phyloP scores from a whole-genome alignment of 768 basidiomycete genomes.

The Mycena amicta region DNA sequence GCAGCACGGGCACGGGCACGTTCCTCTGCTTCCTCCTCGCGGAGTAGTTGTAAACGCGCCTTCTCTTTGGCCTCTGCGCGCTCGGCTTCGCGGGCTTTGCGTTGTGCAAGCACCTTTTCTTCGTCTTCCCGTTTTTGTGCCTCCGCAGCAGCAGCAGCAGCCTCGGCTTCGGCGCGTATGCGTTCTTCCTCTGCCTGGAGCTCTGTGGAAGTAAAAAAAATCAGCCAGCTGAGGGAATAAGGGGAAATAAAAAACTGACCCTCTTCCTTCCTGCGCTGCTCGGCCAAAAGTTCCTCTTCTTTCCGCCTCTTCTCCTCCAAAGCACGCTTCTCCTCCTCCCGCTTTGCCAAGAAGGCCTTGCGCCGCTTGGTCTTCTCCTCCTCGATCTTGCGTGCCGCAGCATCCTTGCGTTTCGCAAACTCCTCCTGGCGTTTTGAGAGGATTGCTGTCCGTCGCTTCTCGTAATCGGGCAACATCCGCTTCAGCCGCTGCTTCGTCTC shows the following conservation, averaged over 20 bases:
- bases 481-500: constrained; percentile 74
- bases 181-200: constrained; percentile 58
- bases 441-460: constrained; percentile 52
- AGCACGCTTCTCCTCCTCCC: constrained; percentile 56
- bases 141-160: constrained; percentile 46
- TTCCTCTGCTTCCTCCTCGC: constrained; percentile 73
- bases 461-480: constrained; percentile 75
- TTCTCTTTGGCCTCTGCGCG: constrained; percentile 54
- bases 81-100: constrained; percentile 54
- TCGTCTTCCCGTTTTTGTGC: constrained; percentile 65
- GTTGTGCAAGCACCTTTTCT: constrained; percentile 51
- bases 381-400: constrained; percentile 69
- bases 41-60: constrained; percentile 59
- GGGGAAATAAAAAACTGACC: constrained; percentile 42
- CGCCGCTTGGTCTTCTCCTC: constrained; percentile 82
- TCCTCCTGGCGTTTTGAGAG: constrained; percentile 64
- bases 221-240: background rate
- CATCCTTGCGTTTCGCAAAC: constrained; percentile 58
- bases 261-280: constrained; percentile 48
- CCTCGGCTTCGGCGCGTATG: constrained; percentile 51
- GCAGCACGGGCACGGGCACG: constrained; percentile 42
- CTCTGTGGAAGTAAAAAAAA: constrained; percentile 38
- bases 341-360: constrained; percentile 54
- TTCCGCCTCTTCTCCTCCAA: constrained; percentile 48
- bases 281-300: constrained; percentile 52